A percentile compares a stretch with the other conserved stretches of the same genome.
Evolutionary conservation across 2,329 filamentous ascomycete species (phyloP).

Genomic region (Fusarium caatingaense): DNA sequence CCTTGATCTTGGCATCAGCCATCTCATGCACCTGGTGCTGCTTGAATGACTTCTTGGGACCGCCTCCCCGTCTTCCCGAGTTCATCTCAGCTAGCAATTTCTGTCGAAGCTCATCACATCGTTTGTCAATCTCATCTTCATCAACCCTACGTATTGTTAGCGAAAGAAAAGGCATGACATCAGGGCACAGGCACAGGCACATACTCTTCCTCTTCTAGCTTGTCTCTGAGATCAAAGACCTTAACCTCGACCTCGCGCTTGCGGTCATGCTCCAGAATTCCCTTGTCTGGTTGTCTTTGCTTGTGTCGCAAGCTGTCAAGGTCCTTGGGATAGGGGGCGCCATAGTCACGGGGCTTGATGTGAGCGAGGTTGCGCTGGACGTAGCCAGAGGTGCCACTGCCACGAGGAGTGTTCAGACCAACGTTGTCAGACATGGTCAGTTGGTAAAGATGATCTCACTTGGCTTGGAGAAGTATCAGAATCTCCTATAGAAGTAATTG

Average conservation of each 20-base stretch:
- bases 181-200: conserved; percentile 52
- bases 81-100: conserved; percentile 56
- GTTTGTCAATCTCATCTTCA: conserved; percentile 89
- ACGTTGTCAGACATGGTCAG: conserved; percentile 91
- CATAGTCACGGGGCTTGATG: conserved; percentile 83
- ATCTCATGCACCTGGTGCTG: conserved; percentile 95
- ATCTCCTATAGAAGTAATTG: background rate
- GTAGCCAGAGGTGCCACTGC: conserved; percentile 96
- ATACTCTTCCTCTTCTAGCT: conserved; percentile 89
- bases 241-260: conserved; percentile 93
- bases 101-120: conserved; percentile 56
- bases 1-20: conserved; percentile 94
- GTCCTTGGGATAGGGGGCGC: conserved; percentile 80
- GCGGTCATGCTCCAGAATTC: conserved; percentile 93
- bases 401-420: conserved; percentile 91
- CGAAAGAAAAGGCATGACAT: background rate
- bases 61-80: conserved; percentile 47
- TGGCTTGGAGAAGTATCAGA: background rate
- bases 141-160: conserved; percentile 67
- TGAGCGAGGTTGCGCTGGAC: conserved; percentile 96
- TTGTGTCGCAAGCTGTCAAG: conserved; percentile 76
- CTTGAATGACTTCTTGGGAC: conserved; percentile 73
- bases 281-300: conserved; percentile 87
- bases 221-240: conserved; percentile 89
- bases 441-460: background rate